Base-by-base conservation (phyloP, 805 yeast species). In the Zygosaccharomyces lentus region DNA sequence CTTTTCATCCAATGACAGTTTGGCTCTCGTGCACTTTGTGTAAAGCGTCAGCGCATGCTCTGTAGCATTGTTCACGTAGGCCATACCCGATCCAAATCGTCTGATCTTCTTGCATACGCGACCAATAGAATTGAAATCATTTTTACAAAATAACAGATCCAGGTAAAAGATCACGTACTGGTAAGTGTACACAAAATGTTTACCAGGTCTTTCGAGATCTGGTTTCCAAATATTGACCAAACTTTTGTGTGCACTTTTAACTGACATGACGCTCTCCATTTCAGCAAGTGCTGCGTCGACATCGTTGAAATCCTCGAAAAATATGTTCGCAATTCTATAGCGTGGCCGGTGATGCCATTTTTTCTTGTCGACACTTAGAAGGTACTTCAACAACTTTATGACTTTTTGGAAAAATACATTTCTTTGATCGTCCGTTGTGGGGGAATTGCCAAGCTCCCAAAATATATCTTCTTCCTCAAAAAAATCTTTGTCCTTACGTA, bases 211-310 rank as follows among this genome's bases (percentile, higher is more conserved):
- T 62, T 95, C 99, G 55, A 73, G 64, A 39, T 89, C 96, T 0
- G 97, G 95, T 55, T 88, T 88, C 98, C 99, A 93, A 47, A 93
- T 86, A 53, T 80, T 84, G 1, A 90, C 79, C 31, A 93, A 73
- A 9, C 83, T 79, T 58, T 88, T 85, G 35, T 80, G 78, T 2
- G 78, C 74, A 0, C 88, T 72, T 53, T 81, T 86, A 40, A 87
- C 63, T 6, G 85, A 74, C 43, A 90, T 76, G 13, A 88, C 68
- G 0, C 71, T 59, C 1, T 77, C 69, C 77, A 91, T 78, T 52
- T 84, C 87, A 9, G 75, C 75, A 37, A 73, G 70, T 0, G 97
- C 93, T 0, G 67, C 71, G 2, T 66, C 65, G 6, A 66, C 51
- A 46, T 85, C 80, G 1, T 72, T 64, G 32, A 78, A 72, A 3